These are phyloP conservation scores for Boletellus sp. DNA, from an alignment of 768 basidiomycete genomes.

Conservation along the genomic window DNA sequence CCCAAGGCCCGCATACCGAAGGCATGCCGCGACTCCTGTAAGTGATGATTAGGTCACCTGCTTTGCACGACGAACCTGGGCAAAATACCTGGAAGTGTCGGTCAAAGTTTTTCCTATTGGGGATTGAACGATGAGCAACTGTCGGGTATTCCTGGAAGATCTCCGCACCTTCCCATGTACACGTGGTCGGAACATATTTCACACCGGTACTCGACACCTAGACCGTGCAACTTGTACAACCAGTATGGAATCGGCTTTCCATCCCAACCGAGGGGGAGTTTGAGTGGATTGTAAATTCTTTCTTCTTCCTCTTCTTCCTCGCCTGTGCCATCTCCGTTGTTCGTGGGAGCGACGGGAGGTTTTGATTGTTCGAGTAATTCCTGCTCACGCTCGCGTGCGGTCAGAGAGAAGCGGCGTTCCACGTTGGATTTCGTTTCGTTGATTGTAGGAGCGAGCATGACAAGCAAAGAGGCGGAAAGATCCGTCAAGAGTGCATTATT, in stretches of 20 bases:
- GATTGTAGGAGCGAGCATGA: constrained; percentile 58
- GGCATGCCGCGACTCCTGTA: constrained; percentile 88
- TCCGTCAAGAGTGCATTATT: constrained; percentile 70
- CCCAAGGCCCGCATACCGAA: constrained; percentile 98
- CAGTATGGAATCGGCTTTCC: constrained; percentile 99
- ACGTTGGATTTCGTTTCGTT: constrained; percentile 95
- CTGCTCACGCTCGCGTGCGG: constrained; percentile 95
- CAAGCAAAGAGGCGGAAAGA: constrained; percentile 65
- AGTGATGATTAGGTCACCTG: constrained; percentile 19
- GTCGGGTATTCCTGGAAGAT: background rate
- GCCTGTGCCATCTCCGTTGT: constrained; percentile 42
- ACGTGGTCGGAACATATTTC: constrained; percentile 97
- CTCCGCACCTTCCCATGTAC: constrained; percentile 85
- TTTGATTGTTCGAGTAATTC: constrained; percentile 73
- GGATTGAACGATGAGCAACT: constrained; percentile 15
- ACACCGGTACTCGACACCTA: constrained; percentile 97
- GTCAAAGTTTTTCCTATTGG: constrained; percentile 85
- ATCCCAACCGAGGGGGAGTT: constrained; percentile 96
- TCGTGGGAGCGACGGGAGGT: constrained; percentile 46
- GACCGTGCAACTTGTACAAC: constrained; percentile 95
- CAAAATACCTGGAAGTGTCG: constrained; percentile 82
- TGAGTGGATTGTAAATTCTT: constrained; percentile 96
- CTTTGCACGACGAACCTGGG: constrained; percentile 10
- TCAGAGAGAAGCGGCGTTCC: constrained; percentile 93
- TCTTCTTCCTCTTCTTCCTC: constrained; percentile 95